Conservation (phyloP, 768 basidiomycete genomes). For the Lyophyllum semitale region DNA sequence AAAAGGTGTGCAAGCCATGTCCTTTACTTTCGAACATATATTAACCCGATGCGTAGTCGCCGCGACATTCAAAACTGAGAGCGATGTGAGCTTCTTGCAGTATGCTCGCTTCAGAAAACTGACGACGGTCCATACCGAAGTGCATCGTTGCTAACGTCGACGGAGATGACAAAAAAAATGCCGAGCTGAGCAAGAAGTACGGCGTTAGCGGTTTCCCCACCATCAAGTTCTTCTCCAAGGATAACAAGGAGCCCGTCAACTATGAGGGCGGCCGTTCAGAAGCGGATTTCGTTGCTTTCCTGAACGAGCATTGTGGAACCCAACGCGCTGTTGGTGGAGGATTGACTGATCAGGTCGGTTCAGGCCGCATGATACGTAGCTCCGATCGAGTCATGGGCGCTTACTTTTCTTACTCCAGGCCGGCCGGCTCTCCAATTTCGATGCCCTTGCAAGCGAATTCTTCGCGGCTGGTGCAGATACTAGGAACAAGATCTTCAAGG, state of each 20-base stretch:
- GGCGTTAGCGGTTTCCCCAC: conserved; percentile 86
- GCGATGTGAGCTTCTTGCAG: conserved; percentile 49
- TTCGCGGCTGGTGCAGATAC: conserved; percentile 57
- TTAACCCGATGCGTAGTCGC: conserved; percentile 54
- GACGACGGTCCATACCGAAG: conserved; percentile 34
- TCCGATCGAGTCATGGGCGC: not conserved
- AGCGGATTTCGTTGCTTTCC: conserved; percentile 71
- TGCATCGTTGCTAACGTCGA: conserved; percentile 91
- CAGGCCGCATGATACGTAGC: not conserved
- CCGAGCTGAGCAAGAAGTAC: conserved; percentile 68
- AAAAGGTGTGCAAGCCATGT: conserved; percentile 46
- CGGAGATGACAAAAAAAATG: conserved; percentile 83
- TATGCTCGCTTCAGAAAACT: not conserved
- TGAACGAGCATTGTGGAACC: conserved; percentile 89
- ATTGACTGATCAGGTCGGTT: conserved; percentile 63
- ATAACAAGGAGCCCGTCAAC: conserved; percentile 53
- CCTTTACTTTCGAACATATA: not conserved
- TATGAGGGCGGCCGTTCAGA: conserved; percentile 78
- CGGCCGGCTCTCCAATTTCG: conserved; percentile 78
- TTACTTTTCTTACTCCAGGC: conserved; percentile 48
- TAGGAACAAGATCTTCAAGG: conserved; percentile 62
- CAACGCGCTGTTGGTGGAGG: conserved; percentile 81
- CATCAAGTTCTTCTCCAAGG: conserved; percentile 91
- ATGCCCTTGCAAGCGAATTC: conserved; percentile 76
- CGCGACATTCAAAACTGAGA: conserved; percentile 73